phyloP scores from a whole-genome alignment of 228 moss, liverwort and hornwort species.

The Sphagnum magellanicum region DNA sequence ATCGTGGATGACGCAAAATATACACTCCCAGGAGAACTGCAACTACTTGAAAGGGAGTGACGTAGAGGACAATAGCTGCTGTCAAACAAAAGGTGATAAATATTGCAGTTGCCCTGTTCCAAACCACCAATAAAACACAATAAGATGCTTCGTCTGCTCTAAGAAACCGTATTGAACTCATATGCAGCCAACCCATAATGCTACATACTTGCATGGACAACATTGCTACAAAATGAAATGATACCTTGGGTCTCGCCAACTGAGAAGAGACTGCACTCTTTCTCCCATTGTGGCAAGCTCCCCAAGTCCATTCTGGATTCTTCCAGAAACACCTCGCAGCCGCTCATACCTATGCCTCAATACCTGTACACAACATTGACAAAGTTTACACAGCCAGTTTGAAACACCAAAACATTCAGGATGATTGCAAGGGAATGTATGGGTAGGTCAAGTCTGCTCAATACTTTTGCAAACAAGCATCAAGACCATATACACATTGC shows the following conservation, averaged over 20 bases:
- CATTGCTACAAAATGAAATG: no score
- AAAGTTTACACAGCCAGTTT: not conserved
- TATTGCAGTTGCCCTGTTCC: constrained; percentile 19
- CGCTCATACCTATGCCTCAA: constrained; percentile 45
- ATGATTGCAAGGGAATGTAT: no score
- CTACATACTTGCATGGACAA: no score
- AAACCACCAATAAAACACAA: not conserved
- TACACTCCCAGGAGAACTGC: constrained; percentile 1
- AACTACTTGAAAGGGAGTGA: constrained; percentile 3
- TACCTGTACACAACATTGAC: constrained; percentile 13
- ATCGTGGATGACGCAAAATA: constrained; percentile 1
- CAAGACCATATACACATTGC: no score
- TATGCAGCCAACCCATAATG: no score
- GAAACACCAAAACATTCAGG: no score
- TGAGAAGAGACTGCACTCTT: constrained; percentile 46
- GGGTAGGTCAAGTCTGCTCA: no score
- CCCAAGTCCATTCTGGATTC: constrained; percentile 41
- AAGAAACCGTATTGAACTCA: no score
- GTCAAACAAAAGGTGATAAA: constrained; percentile 25
- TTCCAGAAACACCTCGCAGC: constrained; percentile 42
- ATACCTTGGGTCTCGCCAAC: constrained; percentile 62
- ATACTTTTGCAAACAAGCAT: no score
- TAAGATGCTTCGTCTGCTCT: no score
- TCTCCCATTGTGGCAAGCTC: constrained; percentile 52
- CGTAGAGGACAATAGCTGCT: not conserved